Evolutionary conservation across 768 basidiomycete genomes (phyloP).

Genomic region (Kwoniella newhampshirensis): DNA sequence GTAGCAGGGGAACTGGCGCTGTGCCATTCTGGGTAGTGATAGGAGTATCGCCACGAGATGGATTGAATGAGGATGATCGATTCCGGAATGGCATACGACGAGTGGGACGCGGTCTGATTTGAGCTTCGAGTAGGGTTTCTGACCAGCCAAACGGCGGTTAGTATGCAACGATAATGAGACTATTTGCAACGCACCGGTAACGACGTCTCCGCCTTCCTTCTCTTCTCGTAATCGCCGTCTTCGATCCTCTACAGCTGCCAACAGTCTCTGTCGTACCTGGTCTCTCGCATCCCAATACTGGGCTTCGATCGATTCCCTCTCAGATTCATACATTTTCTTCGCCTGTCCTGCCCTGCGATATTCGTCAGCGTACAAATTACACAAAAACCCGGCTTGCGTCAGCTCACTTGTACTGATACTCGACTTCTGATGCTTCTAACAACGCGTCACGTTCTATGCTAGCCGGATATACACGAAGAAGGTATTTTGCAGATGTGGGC

Average conservation of each 20-base stretch:
- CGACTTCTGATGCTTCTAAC: constrained; percentile 51
- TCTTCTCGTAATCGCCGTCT: constrained; percentile 55
- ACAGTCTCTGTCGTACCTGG: constrained; percentile 52
- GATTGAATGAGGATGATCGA: constrained; percentile 13
- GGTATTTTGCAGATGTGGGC: constrained; percentile 48
- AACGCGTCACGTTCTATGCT: constrained; percentile 55
- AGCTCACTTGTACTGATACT: constrained; percentile 54
- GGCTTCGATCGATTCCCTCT: constrained; percentile 55
- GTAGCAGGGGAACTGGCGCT: neutral
- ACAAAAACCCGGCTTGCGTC: neutral
- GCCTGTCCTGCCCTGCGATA: constrained; percentile 39
- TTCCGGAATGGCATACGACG: constrained; percentile 34
- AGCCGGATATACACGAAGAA: constrained; percentile 53
- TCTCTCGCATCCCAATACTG: constrained; percentile 55
- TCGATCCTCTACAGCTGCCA: constrained; percentile 55
- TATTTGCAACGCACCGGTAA: constrained; percentile 49
- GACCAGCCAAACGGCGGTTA: neutral
- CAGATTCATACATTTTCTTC: constrained; percentile 53
- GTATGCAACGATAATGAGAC: neutral
- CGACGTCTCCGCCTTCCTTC: constrained; percentile 55
- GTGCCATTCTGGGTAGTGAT: constrained; percentile 3
- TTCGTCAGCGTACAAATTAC: neutral
- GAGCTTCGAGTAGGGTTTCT: constrained; percentile 48
- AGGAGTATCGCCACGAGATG: constrained; percentile 20
- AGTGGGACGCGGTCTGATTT: constrained; percentile 37